Percentiles rank a stretch among this genome's conserved stretches.
Conservation (phyloP, 768 basidiomycete genomes). For the Mycena polygramma region DNA sequence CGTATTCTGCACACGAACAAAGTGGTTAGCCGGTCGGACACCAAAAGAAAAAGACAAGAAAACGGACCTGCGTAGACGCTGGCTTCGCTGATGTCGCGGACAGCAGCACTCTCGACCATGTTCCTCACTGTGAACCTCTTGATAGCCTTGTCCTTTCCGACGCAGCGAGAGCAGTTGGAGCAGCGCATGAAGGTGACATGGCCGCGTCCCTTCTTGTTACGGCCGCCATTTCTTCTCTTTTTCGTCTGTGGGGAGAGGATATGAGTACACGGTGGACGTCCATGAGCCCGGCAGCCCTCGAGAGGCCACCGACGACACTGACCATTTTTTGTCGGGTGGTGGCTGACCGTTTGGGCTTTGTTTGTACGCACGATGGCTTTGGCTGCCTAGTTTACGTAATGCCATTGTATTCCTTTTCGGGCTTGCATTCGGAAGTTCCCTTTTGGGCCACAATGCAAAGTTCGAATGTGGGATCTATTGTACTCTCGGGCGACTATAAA, state of each 20-base stretch:
- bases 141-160: conserved; percentile 99
- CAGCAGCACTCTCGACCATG: conserved; percentile 99
- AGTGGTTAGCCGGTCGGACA: background rate
- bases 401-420: background rate
- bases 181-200: conserved; percentile 96
- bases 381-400: background rate
- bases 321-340: conserved; percentile 21
- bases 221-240: conserved; percentile 99
- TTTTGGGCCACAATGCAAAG: conserved; percentile 8
- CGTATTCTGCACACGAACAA: conserved; percentile 76
- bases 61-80: conserved; percentile 89
- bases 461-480: conserved; percentile 19
- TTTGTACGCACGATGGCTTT: background rate
- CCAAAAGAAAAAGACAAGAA: background rate
- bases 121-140: conserved; percentile 99
- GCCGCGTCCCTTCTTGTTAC: conserved; percentile 99
- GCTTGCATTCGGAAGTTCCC: too few relatives aligned
- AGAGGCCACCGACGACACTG: background rate
- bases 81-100: conserved; percentile 97
- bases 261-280: background rate
- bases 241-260: conserved; percentile 77
- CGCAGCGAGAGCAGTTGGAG: conserved; percentile 99
- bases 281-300: background rate
- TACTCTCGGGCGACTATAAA: conserved; percentile 23
- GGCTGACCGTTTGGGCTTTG: conserved; percentile 10